A percentile compares a stretch with the other conserved stretches of the same genome.
Conservation (phyloP, 2,329 filamentous ascomycete genomes). For the Ophiostoma angusticollis region DNA sequence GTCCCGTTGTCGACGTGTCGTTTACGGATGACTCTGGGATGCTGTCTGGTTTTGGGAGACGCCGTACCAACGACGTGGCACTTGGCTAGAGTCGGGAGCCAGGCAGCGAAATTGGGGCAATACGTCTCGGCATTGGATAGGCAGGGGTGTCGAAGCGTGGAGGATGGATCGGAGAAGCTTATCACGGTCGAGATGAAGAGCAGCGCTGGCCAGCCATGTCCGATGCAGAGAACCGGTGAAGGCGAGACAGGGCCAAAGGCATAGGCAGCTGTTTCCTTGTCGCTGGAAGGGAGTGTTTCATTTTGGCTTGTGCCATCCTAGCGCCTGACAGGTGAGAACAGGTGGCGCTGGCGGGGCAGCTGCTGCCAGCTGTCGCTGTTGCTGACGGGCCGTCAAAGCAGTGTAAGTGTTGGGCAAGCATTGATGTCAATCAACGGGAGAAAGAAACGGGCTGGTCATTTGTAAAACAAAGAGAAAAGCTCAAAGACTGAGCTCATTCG, state of each 20-base stretch:
- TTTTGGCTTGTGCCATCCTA: not conserved
- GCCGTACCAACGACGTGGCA: not conserved
- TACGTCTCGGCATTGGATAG: not conserved
- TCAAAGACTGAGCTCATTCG: no score
- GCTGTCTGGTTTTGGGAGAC: not conserved
- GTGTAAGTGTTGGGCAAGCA: no score
- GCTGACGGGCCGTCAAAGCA: not conserved
- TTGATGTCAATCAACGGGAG: no score
- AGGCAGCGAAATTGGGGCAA: slow-evolving; percentile 2
- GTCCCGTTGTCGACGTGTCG: slow-evolving; percentile 3
- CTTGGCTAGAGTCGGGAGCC: not conserved
- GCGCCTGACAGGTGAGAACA: slow-evolving; percentile 1
- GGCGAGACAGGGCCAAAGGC: slow-evolving; percentile 1
- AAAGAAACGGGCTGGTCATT: no score
- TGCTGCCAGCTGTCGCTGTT: slow-evolving; percentile 4
- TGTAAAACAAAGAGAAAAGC: no score
- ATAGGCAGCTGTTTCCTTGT: not conserved
- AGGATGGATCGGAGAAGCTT: not conserved
- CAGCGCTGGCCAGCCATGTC: no score
- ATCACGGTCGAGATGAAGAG: not conserved
- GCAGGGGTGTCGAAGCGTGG: not conserved
- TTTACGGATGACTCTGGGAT: not conserved
- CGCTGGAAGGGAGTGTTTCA: slow-evolving; percentile 2
- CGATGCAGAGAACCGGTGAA: slow-evolving; percentile 3
- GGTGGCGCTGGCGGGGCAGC: not conserved